Evolutionary conservation across 2,329 filamentous ascomycete species (phyloP), one percentile per base, ranked within the genome.

Genomic region (Colletotrichum liriopes): DNA sequence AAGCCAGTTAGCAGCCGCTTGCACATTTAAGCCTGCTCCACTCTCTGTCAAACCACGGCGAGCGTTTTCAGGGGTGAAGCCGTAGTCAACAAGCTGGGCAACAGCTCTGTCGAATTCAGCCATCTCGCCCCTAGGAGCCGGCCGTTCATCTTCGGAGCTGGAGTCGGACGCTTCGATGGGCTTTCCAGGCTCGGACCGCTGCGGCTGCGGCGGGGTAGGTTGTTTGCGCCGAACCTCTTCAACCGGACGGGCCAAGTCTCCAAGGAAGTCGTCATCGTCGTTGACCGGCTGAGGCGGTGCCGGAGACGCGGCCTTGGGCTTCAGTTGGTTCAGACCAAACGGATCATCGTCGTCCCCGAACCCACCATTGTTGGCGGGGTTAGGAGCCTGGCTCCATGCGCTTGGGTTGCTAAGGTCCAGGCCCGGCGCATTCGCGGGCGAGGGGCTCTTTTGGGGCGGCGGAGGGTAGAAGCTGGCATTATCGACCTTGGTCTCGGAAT

Each of bases 61-160:
- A n/a, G 96, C 93, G 77, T 95, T 94, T 71, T 97, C 94, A 0
- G 91, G 88, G 0, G 94, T 91, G 77, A 99, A 99, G 0, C 96
- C 96, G 90, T 98, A 98, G 76, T 98, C 96, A 3, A 98, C 91
- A 35, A 99, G 85, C 80, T 98, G 94, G 12, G 94, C 94, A 35
- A 98, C 90, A 12, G 95, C 94, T 75, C 89, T 90, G 78, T 98
- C 94, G 70, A 93, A 91, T 1, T 83, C 75, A 72, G 85, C 81
- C 75, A 81, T 65, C 73, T 72, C 75, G 43, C 75, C 71, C 26
- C 67, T 59, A 67, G 74, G 32, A 66, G 71, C 49, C 64, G 77
- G 78, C 20, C 79, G 79, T n/a, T 87, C 86, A 3, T 84, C 84
- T 54, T 86, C 82, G 35, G 84, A 84, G 75, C 84, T 84, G 29